Base-by-base conservation (phyloP, 78 protist genomes). In the Dictyostelium capitatum region DNA sequence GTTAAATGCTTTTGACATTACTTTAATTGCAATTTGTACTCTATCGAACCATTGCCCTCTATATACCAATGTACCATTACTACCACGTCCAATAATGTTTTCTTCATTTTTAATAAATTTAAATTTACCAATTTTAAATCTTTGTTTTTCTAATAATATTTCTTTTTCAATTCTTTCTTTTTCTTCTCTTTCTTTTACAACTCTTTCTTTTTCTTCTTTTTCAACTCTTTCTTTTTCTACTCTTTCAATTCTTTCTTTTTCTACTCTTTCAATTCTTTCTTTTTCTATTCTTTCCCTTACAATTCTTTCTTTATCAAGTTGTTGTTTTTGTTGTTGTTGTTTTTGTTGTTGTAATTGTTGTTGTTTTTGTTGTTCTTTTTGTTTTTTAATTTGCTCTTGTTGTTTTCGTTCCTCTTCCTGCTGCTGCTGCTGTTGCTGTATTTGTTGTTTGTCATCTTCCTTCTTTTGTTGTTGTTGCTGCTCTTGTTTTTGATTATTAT, bases 21-120 rank as follows among this genome's bases (percentile, higher is more conserved):
- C 77, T 41, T 85, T 85, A 53, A 85, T 41, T 1, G 92, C 92
- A 6, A 85, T 83, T 20, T 83, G 92, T 6, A 85, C 37, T 46
- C 43, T 59, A 17, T 85, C 62, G 64, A 48, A 75, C 92, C 92
- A 85, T 8, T 77, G 14, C 0, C 92, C 92, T 9, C 41, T 37
- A 64, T 23, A 85, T 9, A 85, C 92, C 65, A 77, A 32, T 65
- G 92, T 85, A 20, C 92, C 92, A 85, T 85, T 85, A 48, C 83
- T 75, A 20, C 92, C 92, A 48, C 83, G 50, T 2, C 92, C 92
- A 0, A 85, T 43, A 10, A 85, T 64, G 48, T 77, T 47, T 15
- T 25, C 6, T 19, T 54, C 64, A 25, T 57, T 77, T 50, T 67
- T 74, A 47, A 37, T 85, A 50, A 85, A 85, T 85, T 65, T 85